Evolutionary conservation across 2,329 filamentous ascomycete species (phyloP).

Genomic region (Xylariales sp.): DNA sequence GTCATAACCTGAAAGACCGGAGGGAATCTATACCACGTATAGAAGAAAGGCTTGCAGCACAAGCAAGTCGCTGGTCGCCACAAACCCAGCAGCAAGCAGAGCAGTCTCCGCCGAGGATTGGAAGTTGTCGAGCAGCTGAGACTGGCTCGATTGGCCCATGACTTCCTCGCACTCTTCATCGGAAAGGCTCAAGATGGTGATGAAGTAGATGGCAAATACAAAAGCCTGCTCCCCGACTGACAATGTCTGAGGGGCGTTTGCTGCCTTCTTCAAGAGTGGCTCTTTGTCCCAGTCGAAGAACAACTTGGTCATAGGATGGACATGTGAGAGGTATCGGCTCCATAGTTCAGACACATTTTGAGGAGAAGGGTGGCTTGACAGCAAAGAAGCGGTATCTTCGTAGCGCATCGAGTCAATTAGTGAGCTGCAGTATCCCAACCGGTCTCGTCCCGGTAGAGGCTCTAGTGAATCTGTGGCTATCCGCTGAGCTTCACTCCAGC

Average conservation of each 20-base stretch:
- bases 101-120: background rate
- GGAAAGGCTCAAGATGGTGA: background rate
- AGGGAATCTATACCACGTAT: no score
- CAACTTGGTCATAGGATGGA: constrained; percentile 1
- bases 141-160: background rate
- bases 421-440: no score
- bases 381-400: no score
- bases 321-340: background rate
- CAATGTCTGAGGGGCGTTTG: background rate
- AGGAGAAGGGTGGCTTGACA: no score
- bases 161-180: background rate
- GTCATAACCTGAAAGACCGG: no score
- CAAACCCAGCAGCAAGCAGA: background rate
- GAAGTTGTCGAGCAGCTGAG: background rate
- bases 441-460: no score
- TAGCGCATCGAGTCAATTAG: no score
- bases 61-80: no score
- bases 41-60: no score
- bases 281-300: constrained; percentile 1
- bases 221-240: background rate
- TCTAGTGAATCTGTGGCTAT: no score
- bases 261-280: background rate
- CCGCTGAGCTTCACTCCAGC: no score
- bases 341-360: background rate
- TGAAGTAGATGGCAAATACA: background rate